phyloP scores from a whole-genome alignment of 2,329 filamentous ascomycete species.

The Xylariaceae sp. region DNA sequence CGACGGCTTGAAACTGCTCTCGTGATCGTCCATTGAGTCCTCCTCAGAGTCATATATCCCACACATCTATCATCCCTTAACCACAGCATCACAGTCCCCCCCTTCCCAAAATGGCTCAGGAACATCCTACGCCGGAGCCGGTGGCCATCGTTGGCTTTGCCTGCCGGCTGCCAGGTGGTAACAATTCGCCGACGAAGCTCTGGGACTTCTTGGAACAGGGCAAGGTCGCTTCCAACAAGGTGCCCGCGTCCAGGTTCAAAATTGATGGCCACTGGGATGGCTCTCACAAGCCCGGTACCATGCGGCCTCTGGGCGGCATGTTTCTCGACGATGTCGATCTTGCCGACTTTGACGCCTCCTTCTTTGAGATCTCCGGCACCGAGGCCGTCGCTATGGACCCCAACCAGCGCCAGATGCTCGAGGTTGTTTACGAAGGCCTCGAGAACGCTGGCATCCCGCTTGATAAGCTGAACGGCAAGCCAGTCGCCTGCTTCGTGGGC shows the following conservation, averaged over 20 bases:
- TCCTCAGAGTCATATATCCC: too few relatives aligned
- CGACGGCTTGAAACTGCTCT: too few relatives aligned
- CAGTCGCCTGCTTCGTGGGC: not conserved
- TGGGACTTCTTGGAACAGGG: slow-evolving; percentile 11
- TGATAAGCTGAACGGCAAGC: not conserved
- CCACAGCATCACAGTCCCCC: not conserved
- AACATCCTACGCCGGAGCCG: not conserved
- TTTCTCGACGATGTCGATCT: slow-evolving; percentile 35
- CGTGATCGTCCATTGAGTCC: too few relatives aligned
- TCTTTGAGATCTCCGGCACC: slow-evolving; percentile 19
- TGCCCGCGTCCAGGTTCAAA: slow-evolving; percentile 34
- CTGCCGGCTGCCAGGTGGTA: slow-evolving; percentile 5
- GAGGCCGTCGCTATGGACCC: slow-evolving; percentile 25
- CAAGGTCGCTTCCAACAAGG: slow-evolving; percentile 21
- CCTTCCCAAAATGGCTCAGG: not conserved
- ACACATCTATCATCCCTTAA: too few relatives aligned
- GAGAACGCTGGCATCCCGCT: slow-evolving; percentile 13
- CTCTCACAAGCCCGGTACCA: slow-evolving; percentile 32
- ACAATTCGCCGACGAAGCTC: slow-evolving; percentile 2
- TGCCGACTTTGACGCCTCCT: slow-evolving; percentile 31
- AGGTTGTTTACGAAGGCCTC: slow-evolving; percentile 26
- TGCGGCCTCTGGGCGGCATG: slow-evolving; percentile 33
- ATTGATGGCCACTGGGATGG: slow-evolving; percentile 33
- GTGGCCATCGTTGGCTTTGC: slow-evolving; percentile 9
- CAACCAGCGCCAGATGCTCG: slow-evolving; percentile 24